These are phyloP conservation scores for Cadophora malorum DNA, from an alignment of 2,329 filamentous ascomycete species.

Conservation along the genomic window DNA sequence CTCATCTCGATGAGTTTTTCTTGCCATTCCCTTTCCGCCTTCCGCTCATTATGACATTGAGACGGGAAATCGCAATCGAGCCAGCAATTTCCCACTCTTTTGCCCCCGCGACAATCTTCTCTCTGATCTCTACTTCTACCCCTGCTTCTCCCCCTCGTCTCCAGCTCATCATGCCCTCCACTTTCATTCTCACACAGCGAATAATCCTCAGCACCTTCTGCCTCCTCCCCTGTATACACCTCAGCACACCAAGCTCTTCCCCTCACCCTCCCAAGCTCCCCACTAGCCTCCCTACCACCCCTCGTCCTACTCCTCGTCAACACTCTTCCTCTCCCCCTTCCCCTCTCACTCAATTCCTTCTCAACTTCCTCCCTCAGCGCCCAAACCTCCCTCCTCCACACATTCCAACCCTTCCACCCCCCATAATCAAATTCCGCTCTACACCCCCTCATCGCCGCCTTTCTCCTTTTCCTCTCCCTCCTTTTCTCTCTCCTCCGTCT, in stretches of 20 bases:
- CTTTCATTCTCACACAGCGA: no score
- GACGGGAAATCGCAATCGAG: constrained; percentile 36
- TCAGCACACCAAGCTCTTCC: not conserved
- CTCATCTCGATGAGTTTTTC: constrained; percentile 21
- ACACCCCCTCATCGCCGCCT: constrained; percentile 20
- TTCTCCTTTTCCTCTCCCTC: constrained; percentile 10
- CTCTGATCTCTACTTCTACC: not conserved
- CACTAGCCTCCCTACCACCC: not conserved
- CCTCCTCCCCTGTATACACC: not conserved
- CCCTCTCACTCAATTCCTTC: not conserved
- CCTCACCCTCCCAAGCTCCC: not conserved
- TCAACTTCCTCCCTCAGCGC: not conserved
- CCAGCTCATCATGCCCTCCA: not conserved
- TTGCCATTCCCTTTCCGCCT: constrained; percentile 24
- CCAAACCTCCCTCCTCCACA: constrained; percentile 29
- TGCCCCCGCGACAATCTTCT: not conserved
- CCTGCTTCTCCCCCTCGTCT: not conserved
- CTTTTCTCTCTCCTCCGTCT: not conserved
- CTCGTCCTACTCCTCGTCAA: no score
- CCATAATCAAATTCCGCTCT: constrained; percentile 35
- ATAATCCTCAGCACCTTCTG: not conserved
- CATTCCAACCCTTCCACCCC: constrained; percentile 31
- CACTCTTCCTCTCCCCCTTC: no score
- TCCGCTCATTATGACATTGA: constrained; percentile 32
- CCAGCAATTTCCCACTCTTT: constrained; percentile 31